These are phyloP conservation scores for Sugiyamaella smithiae DNA, from an alignment of 805 yeast genomes.

Conservation along the genomic window DNA sequence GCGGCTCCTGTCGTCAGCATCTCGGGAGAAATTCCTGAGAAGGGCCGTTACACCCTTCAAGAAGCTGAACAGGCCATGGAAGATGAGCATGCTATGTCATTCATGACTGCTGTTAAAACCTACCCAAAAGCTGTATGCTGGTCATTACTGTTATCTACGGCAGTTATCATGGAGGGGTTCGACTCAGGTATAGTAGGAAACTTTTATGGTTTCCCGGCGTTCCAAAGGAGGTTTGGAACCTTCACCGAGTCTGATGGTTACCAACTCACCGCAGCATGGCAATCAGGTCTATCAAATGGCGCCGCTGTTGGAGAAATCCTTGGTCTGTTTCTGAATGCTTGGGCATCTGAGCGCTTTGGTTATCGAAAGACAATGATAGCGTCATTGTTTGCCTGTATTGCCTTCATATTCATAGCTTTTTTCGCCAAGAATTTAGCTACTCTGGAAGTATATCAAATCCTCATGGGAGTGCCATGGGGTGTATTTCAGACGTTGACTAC, in stretches of 20 bases:
- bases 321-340: conserved; percentile 46
- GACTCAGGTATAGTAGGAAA: conserved; percentile 39
- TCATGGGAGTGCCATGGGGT: conserved; percentile 49
- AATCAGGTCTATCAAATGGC: conserved; percentile 23
- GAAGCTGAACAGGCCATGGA: conserved; percentile 1
- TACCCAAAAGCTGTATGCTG: conserved; percentile 46
- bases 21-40: neutral
- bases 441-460: conserved; percentile 35
- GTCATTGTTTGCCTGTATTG: conserved; percentile 35
- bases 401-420: conserved; percentile 46
- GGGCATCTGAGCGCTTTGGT: conserved; percentile 45
- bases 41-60: neutral
- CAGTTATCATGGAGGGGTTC: conserved; percentile 50
- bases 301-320: conserved; percentile 39
- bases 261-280: conserved; percentile 25
- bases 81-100: conserved; percentile 29
- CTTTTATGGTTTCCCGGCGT: conserved; percentile 16
- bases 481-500: conserved; percentile 49
- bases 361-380: conserved; percentile 42
- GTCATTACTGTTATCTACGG: conserved; percentile 44
- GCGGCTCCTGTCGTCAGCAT: neutral
- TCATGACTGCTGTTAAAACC: conserved; percentile 36
- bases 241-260: conserved; percentile 7
- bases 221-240: conserved; percentile 29
- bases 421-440: conserved; percentile 41